Conservation (phyloP, 768 basidiomycete genomes). For the Mycena filopes region DNA sequence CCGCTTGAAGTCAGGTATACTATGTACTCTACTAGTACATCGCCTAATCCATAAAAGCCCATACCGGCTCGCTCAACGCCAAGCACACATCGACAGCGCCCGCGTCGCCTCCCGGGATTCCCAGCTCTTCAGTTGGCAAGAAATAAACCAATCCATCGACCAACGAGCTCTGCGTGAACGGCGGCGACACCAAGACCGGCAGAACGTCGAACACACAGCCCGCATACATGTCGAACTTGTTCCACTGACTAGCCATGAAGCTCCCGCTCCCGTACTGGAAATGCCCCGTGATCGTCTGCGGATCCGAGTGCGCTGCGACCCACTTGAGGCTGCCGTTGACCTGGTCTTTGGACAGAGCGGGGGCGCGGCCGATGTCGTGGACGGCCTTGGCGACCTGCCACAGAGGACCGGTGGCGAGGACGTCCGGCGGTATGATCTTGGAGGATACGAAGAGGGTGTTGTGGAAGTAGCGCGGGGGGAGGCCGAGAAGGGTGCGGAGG, state of each 20-base stretch:
- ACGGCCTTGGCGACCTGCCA: slow-evolving; percentile 34
- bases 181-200: slow-evolving; percentile 33
- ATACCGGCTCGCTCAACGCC: slow-evolving; percentile 31
- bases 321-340: slow-evolving; percentile 26
- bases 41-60: slow-evolving; percentile 26
- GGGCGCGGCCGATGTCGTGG: slow-evolving; percentile 29
- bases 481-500: slow-evolving; percentile 22
- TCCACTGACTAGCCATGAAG: slow-evolving; percentile 35
- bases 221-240: slow-evolving; percentile 35
- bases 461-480: slow-evolving; percentile 28
- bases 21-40: neutral
- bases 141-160: slow-evolving; percentile 33
- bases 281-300: neutral
- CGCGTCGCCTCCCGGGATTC: slow-evolving; percentile 21
- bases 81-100: slow-evolving; percentile 34
- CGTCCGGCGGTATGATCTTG: slow-evolving; percentile 18
- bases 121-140: slow-evolving; percentile 26
- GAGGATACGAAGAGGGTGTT: slow-evolving; percentile 23
- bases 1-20: too few species aligned
- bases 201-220: slow-evolving; percentile 26
- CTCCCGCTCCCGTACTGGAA: slow-evolving; percentile 35
- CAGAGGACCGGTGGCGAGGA: slow-evolving; percentile 28
- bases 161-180: slow-evolving; percentile 33
- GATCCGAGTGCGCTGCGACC: slow-evolving; percentile 33
- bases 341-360: slow-evolving; percentile 8